Evolutionary conservation across 139 green algal species (phyloP).

Genomic region (Coccomyxa sp.): DNA sequence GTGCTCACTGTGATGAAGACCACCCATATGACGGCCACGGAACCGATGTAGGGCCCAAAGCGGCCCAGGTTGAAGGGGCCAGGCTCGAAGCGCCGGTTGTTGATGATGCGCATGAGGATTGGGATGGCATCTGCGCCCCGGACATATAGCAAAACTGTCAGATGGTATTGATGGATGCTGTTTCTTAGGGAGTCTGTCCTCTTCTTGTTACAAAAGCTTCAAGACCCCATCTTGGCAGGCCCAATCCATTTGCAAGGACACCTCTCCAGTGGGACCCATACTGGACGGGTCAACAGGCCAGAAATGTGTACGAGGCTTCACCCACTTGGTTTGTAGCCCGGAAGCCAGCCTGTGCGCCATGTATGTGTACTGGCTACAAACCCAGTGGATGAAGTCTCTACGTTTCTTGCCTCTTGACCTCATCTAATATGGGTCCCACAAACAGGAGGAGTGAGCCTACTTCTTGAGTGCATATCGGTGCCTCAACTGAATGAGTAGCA

Average conservation of each 20-base stretch:
- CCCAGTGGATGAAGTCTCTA: too few relatives aligned
- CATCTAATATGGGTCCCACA: too few relatives aligned
- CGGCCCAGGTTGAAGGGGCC: slow-evolving; percentile 1
- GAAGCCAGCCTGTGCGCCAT: too few relatives aligned
- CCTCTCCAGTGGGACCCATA: too few relatives aligned
- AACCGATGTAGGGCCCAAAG: neutral
- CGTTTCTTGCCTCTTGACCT: too few relatives aligned
- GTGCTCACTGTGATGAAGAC: neutral
- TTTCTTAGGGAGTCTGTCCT: neutral
- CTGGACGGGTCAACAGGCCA: too few relatives aligned
- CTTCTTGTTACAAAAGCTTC: neutral
- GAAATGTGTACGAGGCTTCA: neutral
- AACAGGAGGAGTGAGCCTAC: too few relatives aligned
- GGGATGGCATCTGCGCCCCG: neutral
- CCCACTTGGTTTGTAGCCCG: neutral
- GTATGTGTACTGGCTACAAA: too few relatives aligned
- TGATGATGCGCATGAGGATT: neutral
- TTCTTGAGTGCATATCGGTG: too few relatives aligned
- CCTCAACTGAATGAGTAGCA: too few relatives aligned
- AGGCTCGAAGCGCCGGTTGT: neutral
- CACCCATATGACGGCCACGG: neutral
- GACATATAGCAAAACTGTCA: neutral
- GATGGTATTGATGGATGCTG: neutral
- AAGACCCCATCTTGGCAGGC: too few relatives aligned
- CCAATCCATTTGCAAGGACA: too few relatives aligned